Evolutionary conservation across 371 early-diverging fungal species (phyloP), one percentile per base, ranked within the genome.

Genomic region (Rhizomucor pusillus): DNA sequence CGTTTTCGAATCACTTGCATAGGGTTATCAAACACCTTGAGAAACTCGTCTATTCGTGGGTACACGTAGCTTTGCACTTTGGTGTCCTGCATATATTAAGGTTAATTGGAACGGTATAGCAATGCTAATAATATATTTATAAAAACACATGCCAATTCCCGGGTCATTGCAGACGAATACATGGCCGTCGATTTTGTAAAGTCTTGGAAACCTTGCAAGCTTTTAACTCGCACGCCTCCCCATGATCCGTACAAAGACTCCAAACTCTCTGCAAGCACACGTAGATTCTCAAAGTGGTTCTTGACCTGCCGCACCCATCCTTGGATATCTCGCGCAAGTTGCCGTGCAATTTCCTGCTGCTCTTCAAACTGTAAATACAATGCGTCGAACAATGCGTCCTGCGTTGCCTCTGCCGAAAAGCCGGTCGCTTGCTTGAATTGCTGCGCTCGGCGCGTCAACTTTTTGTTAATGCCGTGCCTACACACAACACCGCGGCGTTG

Each of bases 401-500:
- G 82, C 2, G 84, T 86, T 16, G 60, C 66, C 54, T 61, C 76
- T 19, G 63, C 52, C 13, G 76, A 63, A 46, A 70, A 66, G 16
- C 71, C 68, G 9, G 73, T 54, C 16, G 53, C 65, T 47, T 68
- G 73, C 23, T 60, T 60, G 37, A 70, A 54, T 33, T 59, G 62
- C 14, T 70, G 66, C 7, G 61, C 68, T 41, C 56, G 80, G 23
- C 90, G 69, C 6, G 82, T 76, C 24, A 87, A 59, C 54, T 85
- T 89, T 59, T 91, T 91, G 64, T 81, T 86, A 65, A 91, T 79
- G 11, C 88, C 88, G 48, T 87, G 87, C 3, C 87, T 88, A 60
- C 16, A 10, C 24, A 51, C 12, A 25, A 47, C 0, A 6, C 24
- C 10, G n/a, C n/a, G n/a, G n/a, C n/a, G n/a, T n/a, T n/a, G n/a